These are phyloP conservation scores for Theobroma cacao DNA, from an alignment of 345 rosid genomes.

Conservation along the genomic window DNA sequence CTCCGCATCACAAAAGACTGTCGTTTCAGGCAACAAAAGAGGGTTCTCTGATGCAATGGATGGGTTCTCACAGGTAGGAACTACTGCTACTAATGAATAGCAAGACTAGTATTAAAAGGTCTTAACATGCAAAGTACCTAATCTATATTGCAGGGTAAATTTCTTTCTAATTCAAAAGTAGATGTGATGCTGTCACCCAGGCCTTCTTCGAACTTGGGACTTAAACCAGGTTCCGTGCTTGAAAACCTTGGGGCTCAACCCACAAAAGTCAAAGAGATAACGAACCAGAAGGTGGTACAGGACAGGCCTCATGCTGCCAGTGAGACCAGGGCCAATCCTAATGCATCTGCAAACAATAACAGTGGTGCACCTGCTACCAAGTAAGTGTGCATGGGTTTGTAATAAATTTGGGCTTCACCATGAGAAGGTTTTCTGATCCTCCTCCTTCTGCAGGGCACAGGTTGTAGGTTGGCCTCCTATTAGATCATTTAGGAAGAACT, in stretches of 20 bases:
- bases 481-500: conserved; percentile 63
- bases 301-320: conserved; percentile 38
- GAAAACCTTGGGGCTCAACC: conserved; percentile 47
- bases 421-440: neutral
- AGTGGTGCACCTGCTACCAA: conserved; percentile 52
- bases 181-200: conserved; percentile 42
- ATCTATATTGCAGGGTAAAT: conserved; percentile 46
- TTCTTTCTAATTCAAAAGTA: conserved; percentile 35
- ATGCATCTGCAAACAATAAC: conserved; percentile 27
- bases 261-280: conserved; percentile 39
- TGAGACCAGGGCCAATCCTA: conserved; percentile 26
- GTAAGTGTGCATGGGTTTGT: conserved; percentile 29
- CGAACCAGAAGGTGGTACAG: conserved; percentile 25
- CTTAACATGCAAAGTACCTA: conserved; percentile 17
- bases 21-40: conserved; percentile 62
- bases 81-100: neutral
- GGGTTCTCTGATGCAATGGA: conserved; percentile 68
- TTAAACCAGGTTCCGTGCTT: conserved; percentile 44
- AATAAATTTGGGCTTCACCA: neutral
- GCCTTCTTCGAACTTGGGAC: conserved; percentile 43
- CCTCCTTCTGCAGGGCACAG: conserved; percentile 48
- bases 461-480: conserved; percentile 88
- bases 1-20: conserved; percentile 37
- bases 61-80: conserved; percentile 49
- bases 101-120: neutral